Base-by-base conservation (phyloP, 768 basidiomycete genomes). In the Naganishia friedmannii region DNA sequence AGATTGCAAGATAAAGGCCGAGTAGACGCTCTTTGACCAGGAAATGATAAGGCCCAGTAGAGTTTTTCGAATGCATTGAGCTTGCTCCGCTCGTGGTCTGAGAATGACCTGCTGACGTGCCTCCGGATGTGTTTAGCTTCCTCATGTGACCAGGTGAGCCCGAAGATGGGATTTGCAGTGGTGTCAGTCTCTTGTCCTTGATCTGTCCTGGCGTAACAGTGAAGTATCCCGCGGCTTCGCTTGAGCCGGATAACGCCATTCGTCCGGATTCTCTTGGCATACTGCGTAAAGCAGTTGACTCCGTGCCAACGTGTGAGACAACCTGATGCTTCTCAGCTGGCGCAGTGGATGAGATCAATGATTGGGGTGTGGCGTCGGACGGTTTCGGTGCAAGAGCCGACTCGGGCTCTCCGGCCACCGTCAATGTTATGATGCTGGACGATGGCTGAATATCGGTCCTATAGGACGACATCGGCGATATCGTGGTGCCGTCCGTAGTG, bases 11-110 rank as follows among this genome's bases (percentile, higher is more conserved):
- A 68, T 82, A 79, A 71, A 79, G 74, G 26, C 80, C 80, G 70
- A 97, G 89, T 82, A 97, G 84, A 34, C 94, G 85, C 75, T 96
- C 93, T 81, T 97, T 97, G 66, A 87, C 85, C 13, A 95, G 83
- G 29, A 94, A 84, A 72, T 90, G 85, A 77, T 96, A 97, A 19
- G 91, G 92, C 0, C 90, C 91, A 73, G 66, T 84, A 82, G 74
- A 72, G 1, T 73, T 28, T 53, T 69, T 31, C 65, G 54, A 39
- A 26, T 55, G 21, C 1, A 9, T 15, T 23, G 31, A 15, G 37
- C 37, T 63, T 23, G 60, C 39, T 0, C 39, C 60, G 42, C n/a
- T 45, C 9, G 8, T 45, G 8, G 39, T 9, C 21, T 58, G 60
- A 26, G 60, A 42, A 1, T 42, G 60, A 17, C 13, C 7, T 10